phyloP scores from a whole-genome alignment of 768 basidiomycete species.

The Ramaria sp. region DNA sequence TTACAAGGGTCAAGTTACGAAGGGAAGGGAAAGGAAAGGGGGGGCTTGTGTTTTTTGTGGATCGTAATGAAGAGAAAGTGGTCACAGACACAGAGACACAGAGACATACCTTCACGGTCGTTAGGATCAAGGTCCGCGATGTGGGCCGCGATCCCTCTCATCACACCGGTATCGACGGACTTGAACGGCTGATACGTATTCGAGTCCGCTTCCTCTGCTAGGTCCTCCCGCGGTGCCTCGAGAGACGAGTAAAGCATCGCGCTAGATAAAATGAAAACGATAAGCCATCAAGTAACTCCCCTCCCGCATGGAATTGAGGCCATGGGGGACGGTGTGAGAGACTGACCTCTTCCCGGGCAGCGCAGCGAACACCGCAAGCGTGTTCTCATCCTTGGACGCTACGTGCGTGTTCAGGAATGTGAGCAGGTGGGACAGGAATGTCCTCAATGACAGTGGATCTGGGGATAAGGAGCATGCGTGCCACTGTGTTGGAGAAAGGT shows the following conservation, averaged over 20 bases:
- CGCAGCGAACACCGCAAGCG: conserved; percentile 85
- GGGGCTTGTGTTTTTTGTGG: too few relatives aligned
- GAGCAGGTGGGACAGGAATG: conserved; percentile 77
- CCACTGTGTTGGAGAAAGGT: conserved; percentile 84
- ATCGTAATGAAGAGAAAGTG: too few relatives aligned
- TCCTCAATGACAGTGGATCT: conserved; percentile 48
- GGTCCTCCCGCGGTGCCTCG: conserved; percentile 27
- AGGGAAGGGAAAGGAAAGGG: too few relatives aligned
- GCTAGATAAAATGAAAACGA: conserved; percentile 26
- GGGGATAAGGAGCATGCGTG: conserved; percentile 48
- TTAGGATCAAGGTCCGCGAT: conserved; percentile 39
- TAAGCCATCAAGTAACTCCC: conserved; percentile 25
- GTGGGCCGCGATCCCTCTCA: conserved; percentile 49
- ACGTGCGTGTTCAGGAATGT: conserved; percentile 91
- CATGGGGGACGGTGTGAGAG: neutral
- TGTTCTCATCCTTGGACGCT: conserved; percentile 84
- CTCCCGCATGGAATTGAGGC: too few relatives aligned
- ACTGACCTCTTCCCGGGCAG: conserved; percentile 70
- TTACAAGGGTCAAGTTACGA: conserved; percentile 13
- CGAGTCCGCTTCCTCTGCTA: conserved; percentile 39
- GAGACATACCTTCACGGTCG: conserved; percentile 39
- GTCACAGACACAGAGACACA: too few relatives aligned
- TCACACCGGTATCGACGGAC: conserved; percentile 57
- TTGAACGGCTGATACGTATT: conserved; percentile 83
- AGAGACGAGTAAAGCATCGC: conserved; percentile 68